Percentiles rank a stretch among this genome's conserved stretches.
These are phyloP conservation scores for Geosmithia flava DNA, from an alignment of 2,329 filamentous ascomycete species.

Conservation along the genomic window DNA sequence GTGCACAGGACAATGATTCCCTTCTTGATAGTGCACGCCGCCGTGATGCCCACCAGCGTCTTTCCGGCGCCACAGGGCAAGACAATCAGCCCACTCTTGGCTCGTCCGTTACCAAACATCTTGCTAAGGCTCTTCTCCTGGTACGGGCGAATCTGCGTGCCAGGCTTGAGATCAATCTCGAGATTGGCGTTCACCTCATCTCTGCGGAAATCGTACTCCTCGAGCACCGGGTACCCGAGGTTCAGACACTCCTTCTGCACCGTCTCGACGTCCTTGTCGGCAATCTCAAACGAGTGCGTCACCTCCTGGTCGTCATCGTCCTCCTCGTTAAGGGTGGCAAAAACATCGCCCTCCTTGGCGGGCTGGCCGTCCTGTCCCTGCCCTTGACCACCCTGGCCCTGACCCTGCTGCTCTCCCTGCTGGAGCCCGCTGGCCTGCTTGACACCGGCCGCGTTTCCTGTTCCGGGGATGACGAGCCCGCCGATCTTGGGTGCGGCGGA, in stretches of 20 bases:
- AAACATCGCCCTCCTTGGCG: conserved; percentile 53
- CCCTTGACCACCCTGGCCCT: conserved; percentile 21
- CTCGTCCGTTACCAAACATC: conserved; percentile 98
- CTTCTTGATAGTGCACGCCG: conserved; percentile 95
- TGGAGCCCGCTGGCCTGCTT: conserved; percentile 49
- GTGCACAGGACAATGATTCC: conserved; percentile 91
- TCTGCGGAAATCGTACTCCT: conserved; percentile 95
- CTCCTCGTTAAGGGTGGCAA: conserved; percentile 65
- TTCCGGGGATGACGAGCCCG: conserved; percentile 84
- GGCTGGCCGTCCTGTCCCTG: conserved; percentile 32
- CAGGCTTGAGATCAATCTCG: conserved; percentile 84
- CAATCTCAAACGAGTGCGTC: conserved; percentile 88
- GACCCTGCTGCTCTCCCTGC: conserved; percentile 19
- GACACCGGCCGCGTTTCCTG: conserved; percentile 81
- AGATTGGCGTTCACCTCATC: conserved; percentile 82
- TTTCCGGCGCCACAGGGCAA: conserved; percentile 94
- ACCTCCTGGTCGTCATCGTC: conserved; percentile 79
- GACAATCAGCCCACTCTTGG: conserved; percentile 95
- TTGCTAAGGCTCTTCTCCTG: conserved; percentile 97
- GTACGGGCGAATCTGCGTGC: conserved; percentile 83
- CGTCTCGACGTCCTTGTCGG: conserved; percentile 66
- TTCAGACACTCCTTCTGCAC: conserved; percentile 85
- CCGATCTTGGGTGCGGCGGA: conserved; percentile 77
- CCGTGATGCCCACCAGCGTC: conserved; percentile 95
- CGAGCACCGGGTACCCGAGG: conserved; percentile 75